These are phyloP conservation scores for Blastobotrys chiropterorum DNA, from an alignment of 805 yeast genomes.

Conservation along the genomic window DNA sequence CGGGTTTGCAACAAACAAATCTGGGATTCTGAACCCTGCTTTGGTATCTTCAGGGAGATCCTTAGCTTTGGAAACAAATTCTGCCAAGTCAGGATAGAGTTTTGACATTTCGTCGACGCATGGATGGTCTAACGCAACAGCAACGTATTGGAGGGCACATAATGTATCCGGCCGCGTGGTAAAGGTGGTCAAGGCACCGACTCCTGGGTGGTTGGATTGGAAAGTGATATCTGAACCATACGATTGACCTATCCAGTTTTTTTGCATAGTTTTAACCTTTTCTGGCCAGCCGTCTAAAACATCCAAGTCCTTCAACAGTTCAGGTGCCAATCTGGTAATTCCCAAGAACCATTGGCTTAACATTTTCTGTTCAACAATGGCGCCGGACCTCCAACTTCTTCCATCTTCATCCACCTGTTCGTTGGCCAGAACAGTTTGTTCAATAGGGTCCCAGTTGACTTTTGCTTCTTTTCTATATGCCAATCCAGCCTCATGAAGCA, in stretches of 20 bases:
- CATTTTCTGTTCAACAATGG: conserved; percentile 73
- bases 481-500: conserved; percentile 65
- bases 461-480: conserved; percentile 85
- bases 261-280: conserved; percentile 85
- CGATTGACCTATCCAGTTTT: conserved; percentile 89
- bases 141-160: conserved; percentile 74
- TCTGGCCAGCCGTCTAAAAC: conserved; percentile 74
- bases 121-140: conserved; percentile 69
- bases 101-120: conserved; percentile 39
- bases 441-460: conserved; percentile 98
- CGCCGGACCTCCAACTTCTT: conserved; percentile 95
- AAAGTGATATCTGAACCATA: conserved; percentile 69
- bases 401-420: conserved; percentile 94
- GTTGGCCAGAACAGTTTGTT: conserved; percentile 88
- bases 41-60: conserved; percentile 40
- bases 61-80: conserved; percentile 39
- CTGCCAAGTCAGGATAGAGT: conserved; percentile 36
- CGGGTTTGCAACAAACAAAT: conserved; percentile 50
- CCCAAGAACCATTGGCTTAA: conserved; percentile 92
- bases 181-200: conserved; percentile 44
- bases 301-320: conserved; percentile 57
- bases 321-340: conserved; percentile 74
- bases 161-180: conserved; percentile 91
- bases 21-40: conserved; percentile 51
- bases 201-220: background rate